phyloP scores from a whole-genome alignment of 495 filamentous ascomycete species.

The Penicillium tannophilum region DNA sequence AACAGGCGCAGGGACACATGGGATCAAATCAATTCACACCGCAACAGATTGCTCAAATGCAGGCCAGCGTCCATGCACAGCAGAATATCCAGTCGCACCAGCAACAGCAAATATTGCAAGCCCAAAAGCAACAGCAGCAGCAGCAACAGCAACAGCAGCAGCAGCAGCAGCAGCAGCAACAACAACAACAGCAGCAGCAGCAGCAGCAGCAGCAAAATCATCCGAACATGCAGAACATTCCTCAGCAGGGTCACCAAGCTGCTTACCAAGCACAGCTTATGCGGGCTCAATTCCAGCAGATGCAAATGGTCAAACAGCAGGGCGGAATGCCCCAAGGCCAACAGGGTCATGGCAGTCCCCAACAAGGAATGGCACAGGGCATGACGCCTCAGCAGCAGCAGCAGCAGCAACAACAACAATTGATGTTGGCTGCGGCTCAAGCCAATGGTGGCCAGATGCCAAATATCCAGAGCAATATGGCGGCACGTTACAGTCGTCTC shows the following conservation, averaged over 20 bases:
- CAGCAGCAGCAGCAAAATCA: slow-evolving; percentile 38
- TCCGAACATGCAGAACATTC: slow-evolving; percentile 40
- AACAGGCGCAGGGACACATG: slow-evolving; percentile 38
- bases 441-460: slow-evolving; percentile 43
- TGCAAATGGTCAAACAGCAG: slow-evolving; percentile 47
- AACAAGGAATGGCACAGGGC: slow-evolving; percentile 14
- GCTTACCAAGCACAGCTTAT: slow-evolving; percentile 49
- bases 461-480: slow-evolving; percentile 35
- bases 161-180: slow-evolving; percentile 41
- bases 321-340: slow-evolving; percentile 29
- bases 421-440: slow-evolving; percentile 45
- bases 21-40: slow-evolving; percentile 47
- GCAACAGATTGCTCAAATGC: slow-evolving; percentile 48
- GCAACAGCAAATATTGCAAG: slow-evolving; percentile 41
- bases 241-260: slow-evolving; percentile 46
- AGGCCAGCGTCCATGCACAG: slow-evolving; percentile 52
- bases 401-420: slow-evolving; percentile 42
- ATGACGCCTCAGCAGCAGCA: slow-evolving; percentile 35
- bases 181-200: slow-evolving; percentile 34
- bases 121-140: slow-evolving; percentile 36
- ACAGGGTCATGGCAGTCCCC: slow-evolving; percentile 30
- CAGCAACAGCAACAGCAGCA: slow-evolving; percentile 54
- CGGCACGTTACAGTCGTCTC: slow-evolving; percentile 39
- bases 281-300: slow-evolving; percentile 43
- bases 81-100: slow-evolving; percentile 54